These are phyloP conservation scores for Ceratobasidium theobromae DNA, from an alignment of 1,284 basidiomycete species.

Conservation along the genomic window DNA sequence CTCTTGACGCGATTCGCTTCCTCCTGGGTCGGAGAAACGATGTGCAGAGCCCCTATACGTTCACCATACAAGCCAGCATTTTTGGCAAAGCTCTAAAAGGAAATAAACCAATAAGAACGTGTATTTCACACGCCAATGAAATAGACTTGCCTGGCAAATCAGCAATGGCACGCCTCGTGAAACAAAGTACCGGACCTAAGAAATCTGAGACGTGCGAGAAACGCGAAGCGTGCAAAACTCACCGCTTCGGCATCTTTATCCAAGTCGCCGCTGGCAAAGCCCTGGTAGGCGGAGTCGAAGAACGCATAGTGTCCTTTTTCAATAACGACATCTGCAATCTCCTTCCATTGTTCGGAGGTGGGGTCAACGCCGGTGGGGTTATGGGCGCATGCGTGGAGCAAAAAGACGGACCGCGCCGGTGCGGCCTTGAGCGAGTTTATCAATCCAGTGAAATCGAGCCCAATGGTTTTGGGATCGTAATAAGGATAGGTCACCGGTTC, in stretches of 20 bases:
- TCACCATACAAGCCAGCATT: slow-evolving; percentile 94
- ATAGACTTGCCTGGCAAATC: slow-evolving; percentile 72
- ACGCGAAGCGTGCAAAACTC: slow-evolving; percentile 28
- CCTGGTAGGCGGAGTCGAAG: slow-evolving; percentile 96
- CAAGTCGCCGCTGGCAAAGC: slow-evolving; percentile 82
- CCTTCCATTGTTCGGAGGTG: slow-evolving; percentile 83
- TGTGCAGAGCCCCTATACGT: slow-evolving; percentile 82
- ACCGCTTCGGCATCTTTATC: slow-evolving; percentile 76
- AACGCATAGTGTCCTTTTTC: slow-evolving; percentile 84
- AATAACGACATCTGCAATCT: slow-evolving; percentile 74
- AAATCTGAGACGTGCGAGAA: background rate
- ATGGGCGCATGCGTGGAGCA: slow-evolving; percentile 93
- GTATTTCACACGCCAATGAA: slow-evolving; percentile 1
- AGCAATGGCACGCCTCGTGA: slow-evolving; percentile 73
- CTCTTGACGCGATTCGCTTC: slow-evolving; percentile 73
- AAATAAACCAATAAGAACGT: slow-evolving; percentile 9
- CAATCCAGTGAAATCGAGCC: slow-evolving; percentile 81
- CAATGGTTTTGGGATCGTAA: slow-evolving; percentile 88
- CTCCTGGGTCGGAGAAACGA: slow-evolving; percentile 63
- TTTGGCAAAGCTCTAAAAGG: slow-evolving; percentile 85
- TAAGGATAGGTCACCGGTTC: slow-evolving; percentile 83
- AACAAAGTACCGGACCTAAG: slow-evolving; percentile 62
- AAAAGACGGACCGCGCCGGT: slow-evolving; percentile 76
- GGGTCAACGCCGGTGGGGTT: slow-evolving; percentile 97
- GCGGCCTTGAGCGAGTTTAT: slow-evolving; percentile 64